Evolutionary conservation across 1,284 basidiomycete genomes (phyloP), one percentile per base, ranked within the genome.

Genomic region (Vanrija sp.): DNA sequence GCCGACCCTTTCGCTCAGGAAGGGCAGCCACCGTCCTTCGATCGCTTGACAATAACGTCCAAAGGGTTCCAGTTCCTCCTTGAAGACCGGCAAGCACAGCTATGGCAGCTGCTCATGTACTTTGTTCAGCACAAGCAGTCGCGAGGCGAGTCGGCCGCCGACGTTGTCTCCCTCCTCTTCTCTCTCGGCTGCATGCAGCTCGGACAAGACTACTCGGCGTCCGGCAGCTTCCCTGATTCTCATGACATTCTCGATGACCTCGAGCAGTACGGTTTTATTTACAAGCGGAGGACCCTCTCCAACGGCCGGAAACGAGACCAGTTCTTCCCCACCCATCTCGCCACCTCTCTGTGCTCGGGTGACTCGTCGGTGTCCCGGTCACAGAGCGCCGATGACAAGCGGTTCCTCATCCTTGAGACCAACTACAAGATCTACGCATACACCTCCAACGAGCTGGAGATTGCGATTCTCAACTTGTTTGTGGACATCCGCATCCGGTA

Each of bases 391-490:
- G 74, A 75, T 38, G 76, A 79, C 45, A 88, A 93, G 73, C 90
- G 91, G 4, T 98, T 97, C 78, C 87, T 98, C 64, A 88, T 98
- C 65, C 82, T 99, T 38, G 96, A 99, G 79, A 98, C 96, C 21
- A 98, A 98, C 78, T 98, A 98, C 79, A 88, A 94, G 61, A 80
- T 98, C 55, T 99, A 98, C 75, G 96, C 96, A 1, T 98, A 99
- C 76, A 99, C 96, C 39, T 90, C 91, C 62, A 98, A 98, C 74
- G 89, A 93, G 28, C 81, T 99, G 15, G 93, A 97, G 74, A 98
- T 94, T 47, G 92, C 95, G 9, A 92, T 99, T 43, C 80, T 99
- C 29, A 96, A 95, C 69, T 82, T 98, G 15, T 99, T 98, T 70
- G 86, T 96, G 42, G 85, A 87, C 18, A 82, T 98, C 72, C 91